Evolutionary conservation across 148 eudicot species (phyloP), one percentile per base, ranked within the genome.

Genomic region (Pharnaceum exiguum): DNA sequence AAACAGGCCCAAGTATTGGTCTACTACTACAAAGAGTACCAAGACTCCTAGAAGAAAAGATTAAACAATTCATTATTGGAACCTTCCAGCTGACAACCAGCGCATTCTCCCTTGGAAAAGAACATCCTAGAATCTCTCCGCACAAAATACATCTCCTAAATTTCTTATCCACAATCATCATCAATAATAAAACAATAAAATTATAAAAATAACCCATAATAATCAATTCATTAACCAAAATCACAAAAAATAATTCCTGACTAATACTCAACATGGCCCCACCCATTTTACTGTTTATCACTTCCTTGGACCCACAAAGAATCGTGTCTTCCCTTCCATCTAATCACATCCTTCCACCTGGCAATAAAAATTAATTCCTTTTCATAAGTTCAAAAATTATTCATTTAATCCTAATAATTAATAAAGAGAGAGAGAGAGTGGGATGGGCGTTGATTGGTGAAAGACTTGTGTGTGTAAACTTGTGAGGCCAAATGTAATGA

Each of bases 61-160:
- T 45, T 16, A 9, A 18, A 46, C n/a, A n/a, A n/a, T n/a, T n/a
- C n/a, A n/a, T n/a, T n/a, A n/a, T n/a, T n/a, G n/a, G 42, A 39
- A 53, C 59, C 50, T 42, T 52, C 59, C 68, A 63, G 68, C 52
- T 30, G 18, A 8, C 22, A 0, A 40, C 67, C 67, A 63, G 67
- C 51, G 4, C 50, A 23, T 31, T 38, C 12, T 21, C 25, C 39
- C 1, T 62, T 10, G 5, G 29, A 9, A 27, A 21, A 26, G 32
- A 39, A 39, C 16, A 16, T 2, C 65, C 46, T 36, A 48, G 23
- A 48, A 48, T 47, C 55, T 59, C 35, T 12, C 33, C 16, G 29
- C 47, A 10, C 13, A 42, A 15, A 10, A 26, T n/a, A n/a, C n/a
- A 15, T 15, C 57, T 63, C 49, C 21, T 17, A 12, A 15, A 18